These are phyloP conservation scores for Wickerhamiella spandovensis DNA, from an alignment of 805 yeast genomes.

Conservation along the genomic window DNA sequence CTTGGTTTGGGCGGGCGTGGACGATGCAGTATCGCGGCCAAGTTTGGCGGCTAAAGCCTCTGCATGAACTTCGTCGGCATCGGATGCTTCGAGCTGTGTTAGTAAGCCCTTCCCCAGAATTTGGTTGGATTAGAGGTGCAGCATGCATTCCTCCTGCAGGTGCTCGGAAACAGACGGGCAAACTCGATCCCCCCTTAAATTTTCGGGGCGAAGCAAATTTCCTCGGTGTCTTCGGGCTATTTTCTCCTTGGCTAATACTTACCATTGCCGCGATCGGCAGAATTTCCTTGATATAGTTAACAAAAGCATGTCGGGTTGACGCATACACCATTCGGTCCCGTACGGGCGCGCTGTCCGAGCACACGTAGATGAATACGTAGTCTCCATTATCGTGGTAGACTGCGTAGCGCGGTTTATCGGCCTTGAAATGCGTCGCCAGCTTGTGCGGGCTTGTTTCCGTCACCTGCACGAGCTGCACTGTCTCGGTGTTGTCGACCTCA, in stretches of 20 bases:
- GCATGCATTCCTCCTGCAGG: not conserved
- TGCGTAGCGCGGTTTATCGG: slow-evolving; percentile 44
- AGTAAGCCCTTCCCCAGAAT: not conserved
- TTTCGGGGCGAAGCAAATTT: too few species aligned
- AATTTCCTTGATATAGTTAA: slow-evolving; percentile 16
- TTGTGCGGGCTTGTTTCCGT: slow-evolving; percentile 19
- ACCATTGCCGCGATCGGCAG: slow-evolving; percentile 2
- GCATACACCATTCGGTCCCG: slow-evolving; percentile 91
- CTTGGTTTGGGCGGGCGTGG: not conserved
- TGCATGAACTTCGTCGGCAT: not conserved
- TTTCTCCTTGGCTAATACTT: slow-evolving; percentile 1
- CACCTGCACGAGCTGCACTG: slow-evolving; percentile 28
- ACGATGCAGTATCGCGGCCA: not conserved
- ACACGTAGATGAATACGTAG: slow-evolving; percentile 59
- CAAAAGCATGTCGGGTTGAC: slow-evolving; percentile 38
- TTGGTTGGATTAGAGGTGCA: not conserved
- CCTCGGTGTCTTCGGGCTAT: too few species aligned
- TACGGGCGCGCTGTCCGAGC: slow-evolving; percentile 84
- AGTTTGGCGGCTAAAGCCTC: not conserved
- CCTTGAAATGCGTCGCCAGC: slow-evolving; percentile 25
- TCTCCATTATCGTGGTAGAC: slow-evolving; percentile 17
- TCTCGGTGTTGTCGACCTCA: slow-evolving; percentile 40
- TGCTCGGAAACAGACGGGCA: not conserved
- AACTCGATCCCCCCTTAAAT: too few species aligned
- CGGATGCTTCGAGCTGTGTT: slow-evolving; percentile 1